Evolutionary conservation across 257 asterid species (phyloP).

Genomic region (Echites panduratus): DNA sequence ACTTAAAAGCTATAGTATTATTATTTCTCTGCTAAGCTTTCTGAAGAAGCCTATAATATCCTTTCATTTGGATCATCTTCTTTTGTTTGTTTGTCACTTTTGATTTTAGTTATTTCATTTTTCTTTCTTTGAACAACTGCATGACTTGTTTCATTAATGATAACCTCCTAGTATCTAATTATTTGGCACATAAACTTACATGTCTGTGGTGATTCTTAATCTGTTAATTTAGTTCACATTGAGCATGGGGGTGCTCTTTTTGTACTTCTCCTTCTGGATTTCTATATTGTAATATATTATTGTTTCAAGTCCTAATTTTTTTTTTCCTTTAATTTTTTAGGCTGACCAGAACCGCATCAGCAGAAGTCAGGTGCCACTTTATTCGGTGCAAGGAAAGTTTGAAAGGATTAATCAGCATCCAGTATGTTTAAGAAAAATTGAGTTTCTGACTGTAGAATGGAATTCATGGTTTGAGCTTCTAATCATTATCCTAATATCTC

Average conservation of each 20-base stretch:
- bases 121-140: neutral
- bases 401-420: constrained; percentile 97
- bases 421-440: constrained; percentile 47
- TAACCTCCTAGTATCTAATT: neutral
- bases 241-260: neutral
- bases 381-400: constrained; percentile 86
- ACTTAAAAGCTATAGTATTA: neutral
- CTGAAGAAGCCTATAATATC: neutral
- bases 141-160: neutral
- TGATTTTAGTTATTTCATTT: neutral
- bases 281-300: neutral
- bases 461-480: constrained; percentile 16
- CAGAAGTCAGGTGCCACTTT: constrained; percentile 87
- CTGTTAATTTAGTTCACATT: neutral
- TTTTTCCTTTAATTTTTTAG: constrained; percentile 38
- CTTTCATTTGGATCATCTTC: neutral
- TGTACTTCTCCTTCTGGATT: neutral
- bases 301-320: neutral
- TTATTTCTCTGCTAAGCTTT: neutral
- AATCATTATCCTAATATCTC: constrained; percentile 21
- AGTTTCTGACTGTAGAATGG: constrained; percentile 16
- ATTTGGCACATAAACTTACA: neutral
- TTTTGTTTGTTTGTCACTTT: neutral
- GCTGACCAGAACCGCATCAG: constrained; percentile 87
- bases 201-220: neutral